Evolutionary conservation across 2,329 filamentous ascomycete species (phyloP).

Genomic region (Aspergillus pseudonomiae): DNA sequence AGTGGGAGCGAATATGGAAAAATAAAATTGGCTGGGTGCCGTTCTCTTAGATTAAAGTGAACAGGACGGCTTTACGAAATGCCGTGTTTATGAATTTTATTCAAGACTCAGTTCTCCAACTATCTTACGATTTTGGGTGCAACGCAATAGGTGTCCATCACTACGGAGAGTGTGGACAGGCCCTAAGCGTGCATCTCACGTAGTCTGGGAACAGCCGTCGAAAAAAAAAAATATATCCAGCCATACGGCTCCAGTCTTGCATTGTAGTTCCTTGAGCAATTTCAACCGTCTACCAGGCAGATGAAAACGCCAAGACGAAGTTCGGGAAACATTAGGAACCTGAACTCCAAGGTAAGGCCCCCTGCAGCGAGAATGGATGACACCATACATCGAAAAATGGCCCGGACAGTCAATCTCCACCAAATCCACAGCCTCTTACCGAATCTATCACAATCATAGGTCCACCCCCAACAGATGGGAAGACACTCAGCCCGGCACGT

Average conservation of each 20-base stretch:
- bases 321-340: not conserved
- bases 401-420: not conserved
- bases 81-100: slow-evolving; percentile 11
- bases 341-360: not conserved
- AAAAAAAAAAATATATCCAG: not conserved
- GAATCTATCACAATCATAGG: not conserved
- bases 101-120: slow-evolving; percentile 13
- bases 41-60: slow-evolving; percentile 16
- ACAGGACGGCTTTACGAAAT: slow-evolving; percentile 4
- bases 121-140: not conserved
- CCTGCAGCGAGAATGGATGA: not conserved
- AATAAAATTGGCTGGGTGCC: slow-evolving; percentile 25
- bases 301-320: not conserved
- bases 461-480: not conserved
- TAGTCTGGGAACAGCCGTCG: not conserved
- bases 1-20: slow-evolving; percentile 40
- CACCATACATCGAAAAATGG: not conserved
- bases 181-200: not conserved
- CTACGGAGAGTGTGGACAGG: not conserved
- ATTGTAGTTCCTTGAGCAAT: not conserved
- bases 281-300: not conserved
- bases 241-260: not conserved
- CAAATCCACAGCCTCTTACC: not conserved
- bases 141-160: not conserved
- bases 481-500: not conserved